These are phyloP conservation scores for Artemisia argyi DNA, from an alignment of 129 eudicot genomes.

Conservation along the genomic window DNA sequence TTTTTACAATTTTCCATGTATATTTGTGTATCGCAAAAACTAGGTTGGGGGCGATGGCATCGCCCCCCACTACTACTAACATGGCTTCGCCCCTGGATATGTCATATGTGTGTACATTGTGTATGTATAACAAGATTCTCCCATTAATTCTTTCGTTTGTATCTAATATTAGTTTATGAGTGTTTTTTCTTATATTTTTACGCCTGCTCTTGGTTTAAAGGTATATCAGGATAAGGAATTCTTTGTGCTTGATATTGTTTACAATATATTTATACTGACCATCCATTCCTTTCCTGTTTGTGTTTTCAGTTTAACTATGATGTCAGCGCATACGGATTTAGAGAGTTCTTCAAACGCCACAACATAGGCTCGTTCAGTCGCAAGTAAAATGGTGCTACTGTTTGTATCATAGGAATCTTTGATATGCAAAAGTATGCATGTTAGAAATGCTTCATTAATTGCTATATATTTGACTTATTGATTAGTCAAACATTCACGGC, in stretches of 20 bases:
- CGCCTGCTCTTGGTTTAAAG: neutral
- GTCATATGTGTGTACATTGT: no score
- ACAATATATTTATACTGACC: conserved; percentile 7
- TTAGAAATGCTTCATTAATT: neutral
- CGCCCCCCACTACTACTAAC: no score
- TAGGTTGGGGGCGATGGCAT: no score
- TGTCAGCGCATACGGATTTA: conserved; percentile 76
- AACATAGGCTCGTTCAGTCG: conserved; percentile 44
- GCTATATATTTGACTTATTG: conserved; percentile 4
- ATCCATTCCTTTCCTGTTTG: neutral
- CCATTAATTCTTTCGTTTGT: neutral
- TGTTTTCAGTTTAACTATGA: conserved; percentile 74
- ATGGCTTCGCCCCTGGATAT: no score
- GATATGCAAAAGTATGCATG: conserved; percentile 3
- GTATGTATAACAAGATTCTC: neutral
- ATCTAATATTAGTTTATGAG: neutral
- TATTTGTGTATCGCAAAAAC: no score
- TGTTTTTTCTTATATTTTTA: neutral
- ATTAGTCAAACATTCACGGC: neutral
- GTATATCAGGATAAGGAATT: neutral
- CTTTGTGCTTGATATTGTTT: neutral
- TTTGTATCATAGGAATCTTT: conserved; percentile 5
- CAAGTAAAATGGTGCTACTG: conserved; percentile 26
- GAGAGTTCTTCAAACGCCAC: conserved; percentile 87
- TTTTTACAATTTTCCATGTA: no score